Evolutionary conservation across 805 yeast genomes (phyloP), one percentile per base, ranked within the genome.

Genomic region (Lipomyces anomalus): DNA sequence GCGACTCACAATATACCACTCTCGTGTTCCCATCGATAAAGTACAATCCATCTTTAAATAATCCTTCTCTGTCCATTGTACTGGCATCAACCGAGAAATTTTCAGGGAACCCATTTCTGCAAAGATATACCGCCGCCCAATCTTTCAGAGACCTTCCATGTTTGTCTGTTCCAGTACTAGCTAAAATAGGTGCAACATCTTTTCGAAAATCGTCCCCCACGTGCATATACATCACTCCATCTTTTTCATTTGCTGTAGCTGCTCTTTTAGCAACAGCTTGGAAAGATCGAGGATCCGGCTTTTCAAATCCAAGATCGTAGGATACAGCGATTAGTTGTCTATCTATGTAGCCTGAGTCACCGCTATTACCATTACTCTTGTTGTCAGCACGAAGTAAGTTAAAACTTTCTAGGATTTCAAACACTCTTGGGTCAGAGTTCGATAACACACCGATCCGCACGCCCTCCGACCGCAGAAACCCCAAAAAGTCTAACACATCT

Each of bases 141-240:
- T 17, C 32, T 4, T n/a, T 20, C 17, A 44, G 26, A 7, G 23
- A 11, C 13, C 16, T 28, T 11, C 30, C 29, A n/a, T 20, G 38
- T 2, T 11, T 16, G 24, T 28, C 28, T 13, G 30, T 26, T n/a
- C n/a, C n/a, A n/a, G n/a, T n/a, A n/a, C n/a, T n/a, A n/a, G n/a
- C n/a, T n/a, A n/a, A n/a, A 7, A 50, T 9, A 4, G 54, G 54
- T 6, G 18, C 11, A 13, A 50, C 35, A 16, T 50, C 54, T 26
- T 47, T 50, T 6, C 35, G 16, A 4, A n/a, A 7, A 11, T 50
- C 54, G 28, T 50, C 54, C n/a, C 54, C 54, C 5, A 50, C 35
- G 24, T 50, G 54, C 51, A 49, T 43, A 34, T 40, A 47, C 22
- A 28, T 11, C 7, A 47, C 16, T 7, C 37, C 6, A n/a, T 24